Evolutionary conservation across 768 basidiomycete genomes (phyloP), one percentile per base, ranked within the genome.

Genomic region (Leccinellum luteum): DNA sequence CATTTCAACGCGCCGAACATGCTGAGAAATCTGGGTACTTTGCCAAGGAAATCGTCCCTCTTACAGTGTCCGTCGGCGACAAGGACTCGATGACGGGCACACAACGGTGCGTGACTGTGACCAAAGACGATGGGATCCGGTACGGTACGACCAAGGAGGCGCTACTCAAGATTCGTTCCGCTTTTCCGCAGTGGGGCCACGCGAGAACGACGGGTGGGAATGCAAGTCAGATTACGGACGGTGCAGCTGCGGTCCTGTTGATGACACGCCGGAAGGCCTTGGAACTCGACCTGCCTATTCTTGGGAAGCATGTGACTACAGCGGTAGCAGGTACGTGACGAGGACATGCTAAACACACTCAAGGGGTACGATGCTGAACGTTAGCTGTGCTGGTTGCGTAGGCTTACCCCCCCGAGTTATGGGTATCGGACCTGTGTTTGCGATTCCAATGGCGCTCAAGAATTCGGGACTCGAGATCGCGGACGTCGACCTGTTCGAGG

Each of bases 401-500:
- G 89, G 90, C 53, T 76, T 86, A 14, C 80, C 89, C 2, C 93
- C 93, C 1, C 84, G 91, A 21, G 80, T 94, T 45, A 94, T 94
- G 92, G 91, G 91, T 51, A 79, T 95, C 67, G 94, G 92, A 1
- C 95, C 95, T 3, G 79, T 81, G 0, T 83, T 81, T 64, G 94
- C 95, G 12, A 94, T 98, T 64, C 92, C 89, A 19, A 83, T 81
- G 73, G 90, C 81, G 13, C 77, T 96, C 41, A 78, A 84, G 63
- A 79, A 81, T 51, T 78, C 81, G 23, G 92, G 92, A 6, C 74
- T 95, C 43, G 80, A 75, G 41, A 72, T 82, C 51, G 74, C 79
- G 9, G 90, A 93, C 48, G 85, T 94, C 23, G 92, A 92, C 69
- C 66, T 94, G 34, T 93, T 83, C 63, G 92, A 94, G 81, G 90